Base-by-base conservation (phyloP, 1,139 yeast species). In the Candida sp. region DNA sequence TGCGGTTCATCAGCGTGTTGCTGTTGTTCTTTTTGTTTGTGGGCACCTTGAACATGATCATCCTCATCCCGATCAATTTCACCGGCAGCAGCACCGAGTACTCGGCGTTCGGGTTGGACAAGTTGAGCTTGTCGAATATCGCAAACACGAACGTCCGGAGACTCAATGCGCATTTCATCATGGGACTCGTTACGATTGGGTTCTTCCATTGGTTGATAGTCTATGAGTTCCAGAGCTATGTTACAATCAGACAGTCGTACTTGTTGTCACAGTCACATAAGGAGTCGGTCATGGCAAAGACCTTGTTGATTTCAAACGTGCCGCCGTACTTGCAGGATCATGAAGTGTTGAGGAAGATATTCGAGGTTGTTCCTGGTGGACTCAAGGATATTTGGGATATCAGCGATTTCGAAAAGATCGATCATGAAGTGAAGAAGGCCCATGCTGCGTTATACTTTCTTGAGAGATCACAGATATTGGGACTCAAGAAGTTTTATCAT, bases 101-200 rank as follows among this genome's bases (percentile, higher is more conserved):
- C 58, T 63, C 66, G 7, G 76, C 80, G 11, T 47, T 63, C 1
- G 89, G 90, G 0, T 65, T 87, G 49, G 91, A 87, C 58, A 72
- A 67, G 48, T 68, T 86, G 11, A 86, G 90, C 43, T 73, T 86
- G 61, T 83, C 90, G 2, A 86, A 86, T 58, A 79, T 87, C 9
- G 76, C 87, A 0, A 72, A 75, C 3, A 54, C 73, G 2, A 78
- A 80, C 38, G 78, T 81, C 0, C 57, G 65, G 7, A 63, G 78
- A 33, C 67, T 85, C 51, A 73, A 81, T 51, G 74, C 79, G 27
- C 92, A 87, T 66, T 80, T 86, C 49, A 58, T 80, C 0, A 70
- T 85, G 72, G 72, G 85, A 2, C 49, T 85, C 1, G 57, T 83
- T 6, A 79, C 85, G 0, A 73, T 86, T 3, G 63, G 69, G 0